Evolutionary conservation across 2,329 filamentous ascomycete genomes (phyloP).

Genomic region (Colletotrichum liriopes): DNA sequence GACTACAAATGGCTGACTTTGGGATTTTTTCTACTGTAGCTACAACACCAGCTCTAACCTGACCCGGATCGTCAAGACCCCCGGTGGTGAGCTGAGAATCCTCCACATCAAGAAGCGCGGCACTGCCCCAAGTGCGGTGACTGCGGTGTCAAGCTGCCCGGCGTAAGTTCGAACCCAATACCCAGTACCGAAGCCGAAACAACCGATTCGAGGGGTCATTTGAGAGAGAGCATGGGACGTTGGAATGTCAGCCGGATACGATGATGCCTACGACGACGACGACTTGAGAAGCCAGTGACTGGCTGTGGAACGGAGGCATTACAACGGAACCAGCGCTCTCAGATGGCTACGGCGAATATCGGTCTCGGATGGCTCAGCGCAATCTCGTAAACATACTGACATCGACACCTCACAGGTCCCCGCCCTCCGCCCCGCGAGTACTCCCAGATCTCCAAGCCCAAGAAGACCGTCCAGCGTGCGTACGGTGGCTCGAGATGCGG

Average conservation of each 20-base stretch:
- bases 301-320: neutral
- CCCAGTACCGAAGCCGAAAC: conserved; percentile 20
- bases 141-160: conserved; percentile 97
- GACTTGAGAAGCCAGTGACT: neutral
- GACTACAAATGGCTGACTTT: conserved; percentile 44
- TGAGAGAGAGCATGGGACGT: conserved; percentile 24
- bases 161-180: conserved; percentile 78
- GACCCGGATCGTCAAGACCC: conserved; percentile 95
- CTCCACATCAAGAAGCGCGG: conserved; percentile 99
- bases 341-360: conserved; percentile 22
- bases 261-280: neutral
- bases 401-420: conserved; percentile 75
- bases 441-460: conserved; percentile 94
- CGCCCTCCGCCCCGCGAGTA: conserved; percentile 98
- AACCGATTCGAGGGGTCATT: conserved; percentile 22
- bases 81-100: conserved; percentile 94
- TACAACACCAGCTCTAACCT: conserved; percentile 99
- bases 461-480: conserved; percentile 99
- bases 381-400: conserved; percentile 18
- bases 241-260: neutral
- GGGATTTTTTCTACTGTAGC: conserved; percentile 62
- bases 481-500: conserved; percentile 99
- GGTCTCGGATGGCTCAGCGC: neutral
- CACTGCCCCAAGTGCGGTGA: conserved; percentile 98
- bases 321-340: conserved; percentile 14